These are phyloP conservation scores for Auriculariales sp. DNA, from an alignment of 768 basidiomycete genomes.

Conservation along the genomic window DNA sequence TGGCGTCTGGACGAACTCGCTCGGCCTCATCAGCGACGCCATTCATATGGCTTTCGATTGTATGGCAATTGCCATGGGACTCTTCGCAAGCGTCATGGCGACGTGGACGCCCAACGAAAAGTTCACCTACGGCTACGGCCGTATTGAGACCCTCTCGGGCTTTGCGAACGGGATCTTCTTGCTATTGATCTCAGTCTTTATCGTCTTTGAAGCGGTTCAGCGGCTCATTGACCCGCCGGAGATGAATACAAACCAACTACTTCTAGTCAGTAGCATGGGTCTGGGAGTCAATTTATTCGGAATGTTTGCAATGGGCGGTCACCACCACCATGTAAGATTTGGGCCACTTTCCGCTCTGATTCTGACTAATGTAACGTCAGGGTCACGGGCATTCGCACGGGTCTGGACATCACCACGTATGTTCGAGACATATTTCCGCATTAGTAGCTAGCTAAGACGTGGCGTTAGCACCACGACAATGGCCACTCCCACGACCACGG, in stretches of 20 bases:
- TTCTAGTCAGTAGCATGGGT: constrained; percentile 80
- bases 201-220: constrained; percentile 95
- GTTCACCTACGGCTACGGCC: constrained; percentile 96
- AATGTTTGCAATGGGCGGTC: constrained; percentile 97
- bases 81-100: constrained; percentile 94
- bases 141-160: constrained; percentile 93
- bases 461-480: too few species aligned
- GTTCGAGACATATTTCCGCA: too few species aligned
- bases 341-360: not conserved
- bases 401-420: constrained; percentile 5
- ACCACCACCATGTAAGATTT: constrained; percentile 63
- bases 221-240: constrained; percentile 92
- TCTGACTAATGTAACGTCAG: not conserved
- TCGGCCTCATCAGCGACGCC: constrained; percentile 94
- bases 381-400: constrained; percentile 18
- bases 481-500: constrained; percentile 1
- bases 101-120: constrained; percentile 91
- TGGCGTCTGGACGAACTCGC: constrained; percentile 93
- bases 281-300: constrained; percentile 92
- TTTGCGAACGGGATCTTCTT: constrained; percentile 96
- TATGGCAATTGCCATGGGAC: constrained; percentile 88
- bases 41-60: constrained; percentile 99
- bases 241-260: constrained; percentile 89
- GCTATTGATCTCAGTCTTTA: constrained; percentile 90
- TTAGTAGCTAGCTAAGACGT: too few species aligned